Evolutionary conservation across 2,329 filamentous ascomycete genomes (phyloP).

Genomic region (Beauveria scarabaeidicola): DNA sequence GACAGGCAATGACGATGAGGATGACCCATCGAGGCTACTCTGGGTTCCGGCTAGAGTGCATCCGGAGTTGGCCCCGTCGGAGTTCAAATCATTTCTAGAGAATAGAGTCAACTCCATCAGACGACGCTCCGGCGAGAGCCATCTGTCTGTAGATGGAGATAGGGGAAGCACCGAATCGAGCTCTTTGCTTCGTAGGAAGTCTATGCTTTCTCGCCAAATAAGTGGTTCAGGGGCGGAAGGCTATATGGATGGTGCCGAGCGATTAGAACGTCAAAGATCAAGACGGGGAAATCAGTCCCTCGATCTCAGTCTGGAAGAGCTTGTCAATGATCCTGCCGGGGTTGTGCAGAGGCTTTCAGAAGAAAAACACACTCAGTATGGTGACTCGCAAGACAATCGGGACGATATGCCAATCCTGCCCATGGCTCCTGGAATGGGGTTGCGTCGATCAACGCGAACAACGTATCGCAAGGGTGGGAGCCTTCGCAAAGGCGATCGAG

Average conservation of each 20-base stretch:
- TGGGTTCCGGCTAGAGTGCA: conserved; percentile 96
- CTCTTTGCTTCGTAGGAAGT: conserved; percentile 77
- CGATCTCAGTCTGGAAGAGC: conserved; percentile 66
- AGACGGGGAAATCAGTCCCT: conserved; percentile 42
- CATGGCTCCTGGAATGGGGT: conserved; percentile 63
- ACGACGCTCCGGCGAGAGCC: conserved; percentile 67
- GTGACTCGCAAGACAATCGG: conserved; percentile 31
- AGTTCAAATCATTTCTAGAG: conserved; percentile 95
- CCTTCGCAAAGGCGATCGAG: conserved; percentile 67
- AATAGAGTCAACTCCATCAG: conserved; percentile 86
- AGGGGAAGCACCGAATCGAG: conserved; percentile 46
- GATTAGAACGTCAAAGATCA: conserved; percentile 66
- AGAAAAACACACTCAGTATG: conserved; percentile 39
- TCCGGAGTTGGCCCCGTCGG: conserved; percentile 86
- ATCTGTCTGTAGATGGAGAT: conserved; percentile 48
- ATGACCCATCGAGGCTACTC: conserved; percentile 79
- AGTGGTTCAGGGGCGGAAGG: conserved; percentile 48
- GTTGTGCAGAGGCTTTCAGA: conserved; percentile 61
- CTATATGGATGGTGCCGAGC: conserved; percentile 78
- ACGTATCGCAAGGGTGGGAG: conserved; percentile 83
- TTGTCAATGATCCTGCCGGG: conserved; percentile 71
- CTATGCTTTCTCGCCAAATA: conserved; percentile 89
- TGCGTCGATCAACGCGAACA: conserved; percentile 85
- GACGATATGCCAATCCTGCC: conserved; percentile 86
- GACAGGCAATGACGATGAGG: conserved; percentile 67